Conservation (phyloP, 2,329 filamentous ascomycete genomes). For the Cladosporium halotolerans region DNA sequence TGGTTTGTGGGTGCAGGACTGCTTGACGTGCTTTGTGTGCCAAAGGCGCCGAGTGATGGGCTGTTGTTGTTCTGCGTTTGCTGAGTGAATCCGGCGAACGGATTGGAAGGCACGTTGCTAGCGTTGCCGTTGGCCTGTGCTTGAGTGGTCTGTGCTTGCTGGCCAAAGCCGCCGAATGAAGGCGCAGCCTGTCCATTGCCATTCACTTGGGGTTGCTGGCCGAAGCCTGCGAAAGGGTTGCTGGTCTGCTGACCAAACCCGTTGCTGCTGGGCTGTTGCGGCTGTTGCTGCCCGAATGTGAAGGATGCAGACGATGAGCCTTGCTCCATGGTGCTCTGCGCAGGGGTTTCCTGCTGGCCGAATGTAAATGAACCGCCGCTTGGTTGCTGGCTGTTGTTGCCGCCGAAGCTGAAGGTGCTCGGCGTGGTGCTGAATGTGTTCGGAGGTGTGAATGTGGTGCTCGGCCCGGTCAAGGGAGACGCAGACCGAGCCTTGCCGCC, state of each 20-base stretch:
- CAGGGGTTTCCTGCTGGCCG: slow-evolving; percentile 9
- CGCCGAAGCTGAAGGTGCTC: slow-evolving; percentile 8
- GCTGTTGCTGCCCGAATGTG: slow-evolving; percentile 14
- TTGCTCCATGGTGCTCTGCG: slow-evolving; percentile 1
- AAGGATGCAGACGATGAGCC: slow-evolving; percentile 12
- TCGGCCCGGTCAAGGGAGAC: slow-evolving; percentile 5
- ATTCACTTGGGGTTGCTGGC: slow-evolving; percentile 11
- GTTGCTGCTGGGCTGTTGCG: slow-evolving; percentile 4
- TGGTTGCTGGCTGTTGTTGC: slow-evolving; percentile 2
- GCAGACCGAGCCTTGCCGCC: slow-evolving; percentile 8
- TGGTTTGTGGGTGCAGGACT: slow-evolving; percentile 7
- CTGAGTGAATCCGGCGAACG: slow-evolving; percentile 14
- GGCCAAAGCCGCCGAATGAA: slow-evolving; percentile 13
- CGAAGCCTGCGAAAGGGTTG: slow-evolving; percentile 13
- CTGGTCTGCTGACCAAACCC: slow-evolving; percentile 9
- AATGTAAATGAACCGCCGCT: slow-evolving; percentile 3
- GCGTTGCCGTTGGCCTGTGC: slow-evolving; percentile 2
- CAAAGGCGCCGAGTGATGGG: slow-evolving; percentile 1
- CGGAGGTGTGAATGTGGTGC: slow-evolving; percentile 7
- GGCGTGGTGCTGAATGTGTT: slow-evolving; percentile 10
- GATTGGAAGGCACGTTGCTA: slow-evolving; percentile 10
- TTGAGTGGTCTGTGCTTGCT: slow-evolving; percentile 10
- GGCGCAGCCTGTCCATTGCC: slow-evolving; percentile 7
- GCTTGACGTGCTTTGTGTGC: neutral
- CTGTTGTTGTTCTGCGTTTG: slow-evolving; percentile 5